Conservation (phyloP, 306 rosid species). For the Rubus parviflorus region DNA sequence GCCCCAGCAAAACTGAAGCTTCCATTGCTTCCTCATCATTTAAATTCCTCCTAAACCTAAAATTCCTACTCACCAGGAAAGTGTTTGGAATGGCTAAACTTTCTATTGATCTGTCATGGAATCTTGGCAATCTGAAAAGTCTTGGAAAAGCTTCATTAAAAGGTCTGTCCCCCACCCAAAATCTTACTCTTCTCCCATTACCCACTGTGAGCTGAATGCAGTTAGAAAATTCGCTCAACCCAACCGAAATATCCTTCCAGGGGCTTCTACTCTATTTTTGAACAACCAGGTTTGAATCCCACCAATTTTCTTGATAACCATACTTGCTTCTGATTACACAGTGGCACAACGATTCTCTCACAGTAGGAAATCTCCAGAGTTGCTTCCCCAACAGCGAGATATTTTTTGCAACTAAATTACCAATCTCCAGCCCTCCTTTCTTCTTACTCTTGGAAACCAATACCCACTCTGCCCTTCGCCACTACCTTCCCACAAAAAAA, state of each 20-base stretch:
- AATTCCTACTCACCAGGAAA: no score
- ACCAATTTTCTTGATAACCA: no score
- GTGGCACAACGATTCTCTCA: neutral
- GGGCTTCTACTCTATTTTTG: neutral
- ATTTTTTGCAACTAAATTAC: neutral
- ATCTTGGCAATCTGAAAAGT: no score
- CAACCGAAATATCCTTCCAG: neutral
- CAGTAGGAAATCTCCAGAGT: neutral
- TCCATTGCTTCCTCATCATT: no score
- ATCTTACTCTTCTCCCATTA: neutral
- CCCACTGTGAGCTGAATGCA: neutral
- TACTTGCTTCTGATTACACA: no score
- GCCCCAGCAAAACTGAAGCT: no score
- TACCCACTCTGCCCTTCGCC: no score
- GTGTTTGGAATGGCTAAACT: no score
- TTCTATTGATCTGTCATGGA: no score
- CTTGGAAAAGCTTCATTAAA: neutral
- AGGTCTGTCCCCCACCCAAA: neutral
- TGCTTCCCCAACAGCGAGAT: neutral
- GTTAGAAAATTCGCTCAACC: neutral
- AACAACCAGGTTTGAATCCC: neutral
- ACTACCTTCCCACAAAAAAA: neutral
- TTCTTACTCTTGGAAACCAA: no score
- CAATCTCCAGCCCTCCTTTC: neutral
- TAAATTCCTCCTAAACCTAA: no score